phyloP scores from a whole-genome alignment of 106 monocot species.

The Dioscorea alata region DNA sequence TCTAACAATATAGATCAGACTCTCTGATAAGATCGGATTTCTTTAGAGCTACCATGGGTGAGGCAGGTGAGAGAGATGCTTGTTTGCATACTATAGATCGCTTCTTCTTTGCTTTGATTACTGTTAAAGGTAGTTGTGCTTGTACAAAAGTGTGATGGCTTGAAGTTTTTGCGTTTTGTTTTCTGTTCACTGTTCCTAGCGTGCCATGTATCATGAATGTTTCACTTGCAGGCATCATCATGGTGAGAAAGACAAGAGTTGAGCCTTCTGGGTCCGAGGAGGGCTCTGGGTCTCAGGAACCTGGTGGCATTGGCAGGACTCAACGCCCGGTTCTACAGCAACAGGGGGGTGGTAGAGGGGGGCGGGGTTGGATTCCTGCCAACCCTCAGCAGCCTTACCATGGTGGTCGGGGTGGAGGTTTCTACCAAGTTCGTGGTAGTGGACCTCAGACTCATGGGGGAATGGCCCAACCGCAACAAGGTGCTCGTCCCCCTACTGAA shows the following conservation, averaged over 20 bases:
- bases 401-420: slow-evolving; percentile 33
- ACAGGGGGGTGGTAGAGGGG: slow-evolving; percentile 3
- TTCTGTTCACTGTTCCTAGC: background rate
- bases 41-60: no score
- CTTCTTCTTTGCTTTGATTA: background rate
- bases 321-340: background rate
- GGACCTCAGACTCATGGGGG: slow-evolving; percentile 19
- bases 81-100: no score
- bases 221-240: slow-evolving; percentile 25
- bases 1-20: no score
- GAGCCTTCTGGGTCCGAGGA: slow-evolving; percentile 36
- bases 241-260: slow-evolving; percentile 64
- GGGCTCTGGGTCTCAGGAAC: slow-evolving; percentile 26
- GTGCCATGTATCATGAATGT: background rate
- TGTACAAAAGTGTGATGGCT: background rate
- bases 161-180: background rate
- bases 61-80: no score
- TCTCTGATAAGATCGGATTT: no score
- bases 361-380: slow-evolving; percentile 31
- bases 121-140: background rate
- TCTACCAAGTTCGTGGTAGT: slow-evolving; percentile 34
- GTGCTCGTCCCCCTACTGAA: slow-evolving; percentile 7
- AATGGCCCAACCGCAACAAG: slow-evolving; percentile 14
- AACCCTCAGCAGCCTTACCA: slow-evolving; percentile 39
- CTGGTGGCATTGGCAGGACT: slow-evolving; percentile 15